Evolutionary conservation across 2,329 filamentous ascomycete species (phyloP).

Genomic region (Arthrobotrys sinensis): DNA sequence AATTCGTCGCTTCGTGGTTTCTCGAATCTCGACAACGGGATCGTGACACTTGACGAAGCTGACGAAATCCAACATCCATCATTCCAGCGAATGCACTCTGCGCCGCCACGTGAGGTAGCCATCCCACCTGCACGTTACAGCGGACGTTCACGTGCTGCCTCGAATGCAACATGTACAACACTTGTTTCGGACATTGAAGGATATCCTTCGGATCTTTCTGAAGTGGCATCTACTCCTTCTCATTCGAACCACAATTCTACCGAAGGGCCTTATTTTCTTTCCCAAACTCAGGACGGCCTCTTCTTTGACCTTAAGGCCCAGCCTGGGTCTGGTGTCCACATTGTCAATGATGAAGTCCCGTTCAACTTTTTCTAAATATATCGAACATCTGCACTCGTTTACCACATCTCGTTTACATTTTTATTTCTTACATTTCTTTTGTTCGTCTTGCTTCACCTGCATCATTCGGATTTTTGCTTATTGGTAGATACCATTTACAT

Average conservation of each 20-base stretch:
- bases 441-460: background rate
- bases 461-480: slow-evolving; percentile 19
- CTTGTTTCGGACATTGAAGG: slow-evolving; percentile 58
- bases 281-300: slow-evolving; percentile 45
- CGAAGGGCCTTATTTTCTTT: slow-evolving; percentile 51
- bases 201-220: slow-evolving; percentile 53
- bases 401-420: background rate
- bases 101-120: slow-evolving; percentile 56
- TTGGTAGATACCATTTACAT: slow-evolving; percentile 51
- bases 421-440: slow-evolving; percentile 40
- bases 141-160: slow-evolving; percentile 60
- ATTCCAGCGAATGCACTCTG: slow-evolving; percentile 40
- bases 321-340: slow-evolving; percentile 34
- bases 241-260: slow-evolving; percentile 59
- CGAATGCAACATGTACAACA: slow-evolving; percentile 61
- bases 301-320: slow-evolving; percentile 51
- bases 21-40: slow-evolving; percentile 54
- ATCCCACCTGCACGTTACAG: slow-evolving; percentile 57
- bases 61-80: slow-evolving; percentile 39
- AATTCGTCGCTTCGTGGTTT: slow-evolving; percentile 52
- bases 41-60: slow-evolving; percentile 52
- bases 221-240: slow-evolving; percentile 57
- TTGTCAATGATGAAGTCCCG: slow-evolving; percentile 52
- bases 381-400: slow-evolving; percentile 2
- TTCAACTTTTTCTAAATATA: slow-evolving; percentile 58